phyloP scores from a whole-genome alignment of 495 filamentous ascomycete genomes.

The Cudoniella acicularis region DNA sequence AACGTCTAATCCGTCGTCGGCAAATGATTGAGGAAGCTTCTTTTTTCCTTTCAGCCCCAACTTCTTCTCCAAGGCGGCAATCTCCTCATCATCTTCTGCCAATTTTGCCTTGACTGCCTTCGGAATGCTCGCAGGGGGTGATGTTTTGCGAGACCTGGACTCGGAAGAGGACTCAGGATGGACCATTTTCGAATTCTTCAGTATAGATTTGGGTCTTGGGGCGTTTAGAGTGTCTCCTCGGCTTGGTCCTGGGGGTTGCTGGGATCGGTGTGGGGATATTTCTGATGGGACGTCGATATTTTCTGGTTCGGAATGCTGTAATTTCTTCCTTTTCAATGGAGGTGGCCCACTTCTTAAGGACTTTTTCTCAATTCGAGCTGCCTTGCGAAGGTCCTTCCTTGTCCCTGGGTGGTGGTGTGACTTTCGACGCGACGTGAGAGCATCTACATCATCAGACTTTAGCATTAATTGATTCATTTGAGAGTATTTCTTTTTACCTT shows the following conservation, averaged over 20 bases:
- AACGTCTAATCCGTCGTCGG: slow-evolving; percentile 83
- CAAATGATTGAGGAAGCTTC: slow-evolving; percentile 65
- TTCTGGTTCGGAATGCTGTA: slow-evolving; percentile 13
- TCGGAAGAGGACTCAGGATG: not conserved
- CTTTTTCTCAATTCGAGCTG: slow-evolving; percentile 55
- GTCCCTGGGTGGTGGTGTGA: slow-evolving; percentile 24
- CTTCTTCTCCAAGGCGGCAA: slow-evolving; percentile 83
- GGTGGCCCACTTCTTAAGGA: slow-evolving; percentile 23
- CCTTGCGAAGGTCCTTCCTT: slow-evolving; percentile 61
- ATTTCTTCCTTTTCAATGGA: slow-evolving; percentile 20
- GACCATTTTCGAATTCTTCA: slow-evolving; percentile 36
- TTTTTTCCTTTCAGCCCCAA: slow-evolving; percentile 81
- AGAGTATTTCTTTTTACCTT: too few relatives aligned
- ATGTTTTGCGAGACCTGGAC: slow-evolving; percentile 1
- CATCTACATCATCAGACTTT: too few relatives aligned
- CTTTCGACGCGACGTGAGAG: slow-evolving; percentile 9
- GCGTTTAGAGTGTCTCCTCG: slow-evolving; percentile 19
- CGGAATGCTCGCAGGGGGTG: slow-evolving; percentile 42
- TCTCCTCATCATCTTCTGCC: slow-evolving; percentile 76
- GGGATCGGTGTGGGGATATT: not conserved
- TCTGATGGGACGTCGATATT: slow-evolving; percentile 9
- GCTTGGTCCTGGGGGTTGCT: slow-evolving; percentile 19
- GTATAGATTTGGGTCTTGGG: slow-evolving; percentile 27
- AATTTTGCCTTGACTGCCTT: slow-evolving; percentile 61
- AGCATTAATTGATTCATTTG: too few relatives aligned